Evolutionary conservation across 352 stramenopile genomes (phyloP), one percentile per base, ranked within the genome.

Genomic region (Peronospora farinosa): DNA sequence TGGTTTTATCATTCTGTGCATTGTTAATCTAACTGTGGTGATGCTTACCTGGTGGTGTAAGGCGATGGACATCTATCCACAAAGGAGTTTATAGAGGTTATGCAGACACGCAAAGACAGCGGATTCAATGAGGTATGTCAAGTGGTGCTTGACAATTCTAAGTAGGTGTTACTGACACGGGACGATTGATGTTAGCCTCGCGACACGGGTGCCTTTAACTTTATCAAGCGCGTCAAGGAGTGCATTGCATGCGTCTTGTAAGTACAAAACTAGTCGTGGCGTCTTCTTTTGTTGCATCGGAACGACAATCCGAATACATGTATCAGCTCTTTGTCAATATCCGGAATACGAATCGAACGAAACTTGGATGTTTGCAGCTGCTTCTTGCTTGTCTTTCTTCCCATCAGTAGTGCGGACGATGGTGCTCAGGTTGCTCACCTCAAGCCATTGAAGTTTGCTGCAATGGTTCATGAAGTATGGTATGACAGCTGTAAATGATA

Each of bases 41-140:
- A 17, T 27, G 6, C 13, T 35, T 9, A 7, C 2, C 43, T 13
- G 6, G 21, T 58, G 12, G 19, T n/a, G n/a, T 36, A 39, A 92
- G 82, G 69, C 4, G 83, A 94, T 41, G 80, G 80, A 12, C 62
- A 85, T 43, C 61, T 94, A 40, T 90, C 80, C 0, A 74, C 78
- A 6, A 86, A 74, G 16, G 83, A 94, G 43, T 92, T 94, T 51
- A 82, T 94, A 40, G 63, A 89, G 5, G 80, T 94, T 12, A 94
- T 94, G 83, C 68, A 89, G 40, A 89, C 85, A 50, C 78, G 83
- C 58, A 87, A 88, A 51, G 79, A 90, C 44, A 81, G 73, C 25
- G 83, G 78, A 15, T 86, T 89, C 47, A 91, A 82, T 17, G 67
- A 89, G 69, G 83, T 94, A 68, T 58, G 31, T 37, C 37, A 12